Evolutionary conservation across 2,329 filamentous ascomycete species (phyloP).

Genomic region (Trichoderma harzianum): DNA sequence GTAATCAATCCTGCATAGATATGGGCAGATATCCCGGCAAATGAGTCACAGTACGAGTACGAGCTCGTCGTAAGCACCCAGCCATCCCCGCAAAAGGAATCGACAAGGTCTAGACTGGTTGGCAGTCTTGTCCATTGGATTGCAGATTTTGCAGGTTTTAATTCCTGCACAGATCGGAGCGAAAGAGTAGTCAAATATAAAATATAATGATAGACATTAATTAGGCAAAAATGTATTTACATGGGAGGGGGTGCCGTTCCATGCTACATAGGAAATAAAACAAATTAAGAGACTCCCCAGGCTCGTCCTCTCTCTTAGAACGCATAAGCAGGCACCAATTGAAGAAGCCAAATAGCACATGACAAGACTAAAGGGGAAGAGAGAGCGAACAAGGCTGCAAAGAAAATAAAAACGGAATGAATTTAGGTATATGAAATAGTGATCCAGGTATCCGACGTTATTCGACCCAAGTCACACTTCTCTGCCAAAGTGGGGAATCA

Average conservation of each 20-base stretch:
- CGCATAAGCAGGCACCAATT: background rate
- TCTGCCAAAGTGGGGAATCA: conserved; percentile 38
- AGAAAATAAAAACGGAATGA: conserved; percentile 26
- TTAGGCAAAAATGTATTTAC: conserved; percentile 6
- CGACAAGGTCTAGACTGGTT: background rate
- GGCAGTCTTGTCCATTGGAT: background rate
- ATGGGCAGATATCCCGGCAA: background rate
- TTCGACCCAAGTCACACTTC: conserved; percentile 31
- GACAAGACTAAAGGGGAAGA: background rate
- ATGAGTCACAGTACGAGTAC: conserved; percentile 7
- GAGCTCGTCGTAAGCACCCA: conserved; percentile 20
- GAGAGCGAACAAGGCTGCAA: background rate
- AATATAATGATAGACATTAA: conserved; percentile 6
- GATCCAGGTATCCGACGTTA: conserved; percentile 30
- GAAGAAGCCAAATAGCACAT: background rate
- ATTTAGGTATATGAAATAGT: conserved; percentile 35
- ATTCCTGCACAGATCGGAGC: background rate
- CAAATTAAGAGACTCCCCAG: background rate
- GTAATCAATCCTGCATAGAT: background rate
- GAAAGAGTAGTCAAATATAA: background rate
- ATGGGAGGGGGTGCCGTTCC: background rate
- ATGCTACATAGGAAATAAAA: background rate
- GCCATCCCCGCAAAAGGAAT: background rate
- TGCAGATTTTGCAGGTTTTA: background rate
- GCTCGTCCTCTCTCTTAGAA: background rate